phyloP scores from a whole-genome alignment of 2,329 filamentous ascomycete species.

The Diaporthe sp. region DNA sequence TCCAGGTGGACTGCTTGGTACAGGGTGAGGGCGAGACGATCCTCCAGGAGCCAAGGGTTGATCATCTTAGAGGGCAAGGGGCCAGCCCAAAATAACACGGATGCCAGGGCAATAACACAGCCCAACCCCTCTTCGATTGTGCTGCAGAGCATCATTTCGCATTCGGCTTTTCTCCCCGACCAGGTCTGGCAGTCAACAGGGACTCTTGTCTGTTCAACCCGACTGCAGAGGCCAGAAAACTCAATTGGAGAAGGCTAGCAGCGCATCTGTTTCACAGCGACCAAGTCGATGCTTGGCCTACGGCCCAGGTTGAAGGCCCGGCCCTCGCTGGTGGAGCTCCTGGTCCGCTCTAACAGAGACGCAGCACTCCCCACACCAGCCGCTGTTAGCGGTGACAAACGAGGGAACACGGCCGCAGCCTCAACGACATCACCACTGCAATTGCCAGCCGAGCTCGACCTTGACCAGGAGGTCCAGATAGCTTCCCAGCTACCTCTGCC shows the following conservation, averaged over 20 bases:
- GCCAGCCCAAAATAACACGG: slow-evolving; percentile 31
- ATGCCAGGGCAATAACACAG: slow-evolving; percentile 23
- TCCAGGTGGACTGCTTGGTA: not conserved
- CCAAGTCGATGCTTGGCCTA: slow-evolving; percentile 63
- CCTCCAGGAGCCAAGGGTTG: slow-evolving; percentile 25
- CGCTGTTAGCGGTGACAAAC: slow-evolving; percentile 32
- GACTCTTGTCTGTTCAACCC: slow-evolving; percentile 2
- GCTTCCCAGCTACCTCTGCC: slow-evolving; percentile 57
- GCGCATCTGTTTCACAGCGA: slow-evolving; percentile 22
- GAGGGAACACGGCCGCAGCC: slow-evolving; percentile 10
- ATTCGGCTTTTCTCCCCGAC: slow-evolving; percentile 2
- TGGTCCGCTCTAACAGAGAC: slow-evolving; percentile 54
- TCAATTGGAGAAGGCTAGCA: slow-evolving; percentile 13
- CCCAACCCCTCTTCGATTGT: slow-evolving; percentile 20
- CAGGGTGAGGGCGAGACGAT: slow-evolving; percentile 25
- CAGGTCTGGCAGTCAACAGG: slow-evolving; percentile 4
- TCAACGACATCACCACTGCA: slow-evolving; percentile 48
- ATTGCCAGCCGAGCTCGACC: slow-evolving; percentile 42
- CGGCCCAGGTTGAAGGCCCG: slow-evolving; percentile 64
- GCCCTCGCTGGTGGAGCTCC: slow-evolving; percentile 67
- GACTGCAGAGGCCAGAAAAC: not conserved
- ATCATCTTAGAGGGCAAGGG: slow-evolving; percentile 20
- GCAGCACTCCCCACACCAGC: slow-evolving; percentile 36
- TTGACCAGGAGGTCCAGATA: slow-evolving; percentile 46
- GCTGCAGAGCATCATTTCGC: slow-evolving; percentile 17